Evolutionary conservation across 495 filamentous ascomycete species (phyloP), one percentile per base, ranked within the genome.

Genomic region (Trichoderma reesei): DNA sequence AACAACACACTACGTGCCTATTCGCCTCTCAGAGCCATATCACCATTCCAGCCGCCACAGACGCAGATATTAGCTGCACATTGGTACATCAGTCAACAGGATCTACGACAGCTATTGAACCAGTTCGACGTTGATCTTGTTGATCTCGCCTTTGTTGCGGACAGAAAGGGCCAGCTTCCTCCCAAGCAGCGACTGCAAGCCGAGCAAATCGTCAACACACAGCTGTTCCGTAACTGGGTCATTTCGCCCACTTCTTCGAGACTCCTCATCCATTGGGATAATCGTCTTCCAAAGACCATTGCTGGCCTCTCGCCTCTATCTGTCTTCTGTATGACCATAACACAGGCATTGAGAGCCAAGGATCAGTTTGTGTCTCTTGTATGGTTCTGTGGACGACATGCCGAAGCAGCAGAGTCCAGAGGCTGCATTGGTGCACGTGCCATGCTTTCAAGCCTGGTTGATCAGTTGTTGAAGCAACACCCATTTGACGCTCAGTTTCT

Each of bases 121-220:
- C 7, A 18, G 10, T n/a, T 41, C 11, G 41, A 26, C 18, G 18
- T 62, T 34, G 60, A 62, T 26, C 37, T 41, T 13, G 1, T n/a
- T 10, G 60, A 62, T 33, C 31, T 41, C 33, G 26, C 37, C 36
- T 37, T 39, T 20, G 37, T 62, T 62, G 60, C 37, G 13, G 31
- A 62, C 14, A 62, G 16, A 16, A 62, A 62, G 20, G 34, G 16
- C 13, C 60, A 62, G 20, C 18, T 62, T 37, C 60, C 33, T 8
- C 33, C 60, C 60, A 62, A 41, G 18, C 33, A 62, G 20, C 60
- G 36, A 9, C 18, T 41, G 2, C 60, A n/a, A 34, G 36, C 60
- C 9, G 60, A 62, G 60, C 60, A 62, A 41, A 62, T 62, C 34
- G 41, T 62, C 5, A 62, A 41, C 37, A 41, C 60, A 26, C 33